A percentile compares a stretch with the other conserved stretches of the same genome.
These are phyloP conservation scores for sorghum (Sorghum bicolor) DNA, from an alignment of 176 grass and related monocot species.

Conservation along the genomic window DNA sequence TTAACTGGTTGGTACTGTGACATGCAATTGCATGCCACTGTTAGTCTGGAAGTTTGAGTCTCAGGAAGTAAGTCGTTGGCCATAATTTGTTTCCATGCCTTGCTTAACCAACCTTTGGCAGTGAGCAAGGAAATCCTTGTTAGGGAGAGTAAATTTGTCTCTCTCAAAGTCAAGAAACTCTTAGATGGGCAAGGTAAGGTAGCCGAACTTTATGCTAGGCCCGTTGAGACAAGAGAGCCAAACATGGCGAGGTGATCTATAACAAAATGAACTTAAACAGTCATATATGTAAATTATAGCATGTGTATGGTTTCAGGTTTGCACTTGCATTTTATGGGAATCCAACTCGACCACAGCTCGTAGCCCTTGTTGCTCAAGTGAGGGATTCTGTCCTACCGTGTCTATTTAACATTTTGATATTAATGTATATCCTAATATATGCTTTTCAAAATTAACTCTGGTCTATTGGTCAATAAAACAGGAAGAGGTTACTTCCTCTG, in stretches of 20 bases:
- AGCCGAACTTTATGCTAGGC: neutral
- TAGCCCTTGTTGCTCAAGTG: constrained; percentile 85
- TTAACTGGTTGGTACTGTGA: neutral
- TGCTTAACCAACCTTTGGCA: neutral
- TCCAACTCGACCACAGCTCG: constrained; percentile 64
- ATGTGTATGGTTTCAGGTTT: constrained; percentile 64
- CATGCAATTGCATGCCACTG: neutral
- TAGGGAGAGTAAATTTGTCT: neutral
- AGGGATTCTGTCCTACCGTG: neutral
- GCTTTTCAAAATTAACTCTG: constrained; percentile 26
- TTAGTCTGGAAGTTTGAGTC: neutral
- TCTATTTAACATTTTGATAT: neutral
- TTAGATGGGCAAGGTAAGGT: neutral
- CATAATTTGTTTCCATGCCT: neutral
- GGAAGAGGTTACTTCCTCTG: constrained; percentile 73
- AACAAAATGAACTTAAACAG: neutral
- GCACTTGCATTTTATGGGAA: constrained; percentile 90
- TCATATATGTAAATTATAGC: neutral
- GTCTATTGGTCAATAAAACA: constrained; percentile 30
- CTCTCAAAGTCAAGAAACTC: neutral
- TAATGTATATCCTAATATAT: neutral
- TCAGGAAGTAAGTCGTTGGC: constrained; percentile 10
- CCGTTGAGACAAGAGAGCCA: neutral
- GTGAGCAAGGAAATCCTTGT: neutral
- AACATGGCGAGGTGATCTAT: neutral